Evolutionary conservation across 495 filamentous ascomycete genomes (phyloP).

Genomic region (Lophiotrema nucula): DNA sequence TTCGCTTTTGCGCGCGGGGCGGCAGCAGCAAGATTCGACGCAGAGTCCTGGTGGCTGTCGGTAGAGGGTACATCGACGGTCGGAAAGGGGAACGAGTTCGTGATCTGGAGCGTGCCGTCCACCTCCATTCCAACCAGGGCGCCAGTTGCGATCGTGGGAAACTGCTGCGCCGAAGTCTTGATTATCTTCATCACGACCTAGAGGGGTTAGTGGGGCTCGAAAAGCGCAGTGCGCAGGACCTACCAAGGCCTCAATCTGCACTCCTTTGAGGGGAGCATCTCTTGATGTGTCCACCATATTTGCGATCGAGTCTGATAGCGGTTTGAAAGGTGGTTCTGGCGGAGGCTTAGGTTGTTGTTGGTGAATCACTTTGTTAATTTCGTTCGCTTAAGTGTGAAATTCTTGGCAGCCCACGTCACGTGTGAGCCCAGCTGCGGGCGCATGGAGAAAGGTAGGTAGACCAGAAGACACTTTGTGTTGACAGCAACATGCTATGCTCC

Average conservation of each 20-base stretch:
- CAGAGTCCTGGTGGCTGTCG: slow-evolving; percentile 69
- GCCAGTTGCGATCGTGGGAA: slow-evolving; percentile 87
- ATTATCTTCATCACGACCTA: slow-evolving; percentile 96
- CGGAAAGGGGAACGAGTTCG: slow-evolving; percentile 93
- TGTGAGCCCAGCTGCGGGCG: no score
- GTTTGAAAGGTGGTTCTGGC: no score
- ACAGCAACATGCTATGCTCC: no score
- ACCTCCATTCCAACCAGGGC: slow-evolving; percentile 91
- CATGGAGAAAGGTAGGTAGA: no score
- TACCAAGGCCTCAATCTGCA: slow-evolving; percentile 85
- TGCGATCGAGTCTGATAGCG: neutral
- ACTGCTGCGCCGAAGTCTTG: slow-evolving; percentile 82
- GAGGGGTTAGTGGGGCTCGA: slow-evolving; percentile 25
- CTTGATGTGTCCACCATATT: slow-evolving; percentile 31
- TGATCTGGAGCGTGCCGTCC: slow-evolving; percentile 79
- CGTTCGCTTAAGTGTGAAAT: no score
- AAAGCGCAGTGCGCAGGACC: slow-evolving; percentile 5
- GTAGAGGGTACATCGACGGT: slow-evolving; percentile 68
- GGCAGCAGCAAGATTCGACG: slow-evolving; percentile 75
- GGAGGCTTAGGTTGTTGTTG: no score
- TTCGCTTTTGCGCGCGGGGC: slow-evolving; percentile 92
- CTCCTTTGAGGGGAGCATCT: slow-evolving; percentile 37
- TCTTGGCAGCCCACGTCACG: no score
- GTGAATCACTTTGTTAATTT: no score
- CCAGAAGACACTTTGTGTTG: no score